Evolutionary conservation across 2,329 filamentous ascomycete genomes (phyloP), one percentile per base, ranked within the genome.

Genomic region (Diaporthe eres): DNA sequence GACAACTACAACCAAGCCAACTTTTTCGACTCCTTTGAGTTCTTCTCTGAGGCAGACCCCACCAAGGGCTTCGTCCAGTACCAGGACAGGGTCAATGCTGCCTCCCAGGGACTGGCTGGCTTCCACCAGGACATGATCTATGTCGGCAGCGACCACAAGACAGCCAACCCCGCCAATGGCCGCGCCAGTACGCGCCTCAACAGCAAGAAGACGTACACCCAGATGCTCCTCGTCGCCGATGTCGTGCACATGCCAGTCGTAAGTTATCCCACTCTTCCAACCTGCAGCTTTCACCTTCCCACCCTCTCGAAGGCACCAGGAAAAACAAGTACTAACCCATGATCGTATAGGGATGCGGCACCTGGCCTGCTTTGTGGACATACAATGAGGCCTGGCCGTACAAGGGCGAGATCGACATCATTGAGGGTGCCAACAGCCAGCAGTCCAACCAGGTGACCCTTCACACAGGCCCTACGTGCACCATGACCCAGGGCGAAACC

Each of bases 41-140:
- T 92, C 84, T 92, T 88, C 83, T 85, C 82, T 71, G 84, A 82
- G 4, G 76, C 84, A 0, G 95, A 97, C 80, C 94, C 94, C 0
- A 97, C 94, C 2, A 80, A 92, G 77, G 95, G 94, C 44, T 95
- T 92, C 80, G 94, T 97, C 79, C 85, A 90, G 76, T 97, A 95
- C 80, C 88, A 92, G 72, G 86, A 90, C 78, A 86, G 88, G 70
- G 75, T 82, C n/a, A 89, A 88, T 2, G 94, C 94, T 74, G 88
- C 89, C 76, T 80, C 82, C n/a, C 82, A 84, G 51, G 88, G 88
- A 22, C 87, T 95, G 12, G 91, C 92, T 77, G 89, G 89, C 77
- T 90, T 87, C 78, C 82, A 86, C 68, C 85, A 89, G 74, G 85
- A 86, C 73, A 87, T 86, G 76, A 86, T 95, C 79, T 94, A 92